Evolutionary conservation across 768 basidiomycete genomes (phyloP).

Genomic region (Russula dissimulans): DNA sequence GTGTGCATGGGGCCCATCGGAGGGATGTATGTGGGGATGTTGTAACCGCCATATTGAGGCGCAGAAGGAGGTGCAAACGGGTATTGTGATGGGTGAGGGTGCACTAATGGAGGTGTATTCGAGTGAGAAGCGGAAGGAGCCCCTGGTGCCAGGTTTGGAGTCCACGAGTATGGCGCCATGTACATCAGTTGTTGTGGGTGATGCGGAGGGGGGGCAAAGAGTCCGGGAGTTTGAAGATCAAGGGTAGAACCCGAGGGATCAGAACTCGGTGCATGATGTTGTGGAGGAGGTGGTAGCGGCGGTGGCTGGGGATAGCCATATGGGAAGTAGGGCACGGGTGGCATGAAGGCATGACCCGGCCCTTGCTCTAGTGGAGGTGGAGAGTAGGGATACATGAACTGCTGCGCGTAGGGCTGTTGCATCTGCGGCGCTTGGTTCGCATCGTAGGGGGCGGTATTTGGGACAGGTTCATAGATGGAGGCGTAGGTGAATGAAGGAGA

Average conservation of each 20-base stretch:
- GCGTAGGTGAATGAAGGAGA: conserved; percentile 74
- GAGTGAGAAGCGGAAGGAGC: conserved; percentile 30
- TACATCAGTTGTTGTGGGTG: conserved; percentile 33
- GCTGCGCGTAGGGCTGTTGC: conserved; percentile 25
- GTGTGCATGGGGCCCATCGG: conserved; percentile 11
- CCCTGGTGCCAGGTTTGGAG: conserved; percentile 10
- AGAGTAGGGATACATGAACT: conserved; percentile 28
- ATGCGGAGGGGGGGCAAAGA: conserved; percentile 17
- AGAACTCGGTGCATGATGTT: conserved; percentile 22
- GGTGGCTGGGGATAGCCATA: conserved; percentile 15
- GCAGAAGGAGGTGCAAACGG: conserved; percentile 26
- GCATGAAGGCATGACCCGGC: conserved; percentile 20
- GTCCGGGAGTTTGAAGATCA: conserved; percentile 12
- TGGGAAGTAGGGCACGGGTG: conserved; percentile 14
- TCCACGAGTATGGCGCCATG: conserved; percentile 19
- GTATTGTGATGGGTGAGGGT: conserved; percentile 28
- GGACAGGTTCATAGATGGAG: conserved; percentile 55
- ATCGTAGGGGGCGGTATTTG: conserved; percentile 27
- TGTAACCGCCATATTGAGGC: conserved; percentile 23
- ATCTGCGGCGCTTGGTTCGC: conserved; percentile 22
- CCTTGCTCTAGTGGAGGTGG: conserved; percentile 19
- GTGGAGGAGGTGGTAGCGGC: conserved; percentile 2
- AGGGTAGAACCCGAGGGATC: conserved; percentile 19
- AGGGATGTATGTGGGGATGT: conserved; percentile 2
- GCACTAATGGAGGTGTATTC: conserved; percentile 25